phyloP scores from a whole-genome alignment of 495 filamentous ascomycete genomes.

The Articulospora tetracladia region DNA sequence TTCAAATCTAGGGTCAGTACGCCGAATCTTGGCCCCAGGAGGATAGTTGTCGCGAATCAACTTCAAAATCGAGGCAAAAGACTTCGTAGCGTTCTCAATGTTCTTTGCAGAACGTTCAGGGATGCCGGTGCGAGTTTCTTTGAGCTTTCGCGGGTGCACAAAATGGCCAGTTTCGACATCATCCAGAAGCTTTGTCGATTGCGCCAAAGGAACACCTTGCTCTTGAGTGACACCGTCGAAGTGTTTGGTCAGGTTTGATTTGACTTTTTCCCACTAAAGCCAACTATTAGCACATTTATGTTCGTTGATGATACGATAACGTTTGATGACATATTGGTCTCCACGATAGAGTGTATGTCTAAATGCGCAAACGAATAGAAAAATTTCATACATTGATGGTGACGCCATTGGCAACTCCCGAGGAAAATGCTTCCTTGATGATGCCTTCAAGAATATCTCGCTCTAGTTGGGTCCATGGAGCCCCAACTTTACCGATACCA shows the following conservation, averaged over 20 bases:
- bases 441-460: neutral
- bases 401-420: neutral
- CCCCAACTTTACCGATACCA: neutral
- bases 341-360: neutral
- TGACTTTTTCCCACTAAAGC: neutral
- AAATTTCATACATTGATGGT: neutral
- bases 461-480: neutral
- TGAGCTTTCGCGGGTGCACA: neutral
- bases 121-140: neutral
- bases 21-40: neutral
- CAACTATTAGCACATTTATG: neutral
- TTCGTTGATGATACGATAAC: neutral
- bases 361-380: neutral
- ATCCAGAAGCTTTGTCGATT: neutral
- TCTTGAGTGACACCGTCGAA: neutral
- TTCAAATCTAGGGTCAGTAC: neutral
- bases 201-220: neutral
- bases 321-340: neutral
- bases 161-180: neutral
- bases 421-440: neutral
- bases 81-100: neutral
- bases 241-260: neutral
- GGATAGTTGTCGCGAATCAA: neutral
- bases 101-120: neutral
- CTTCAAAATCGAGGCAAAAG: neutral